Conservation (phyloP, 192 early-diverging fungal species). For the Backusella liffmaniae region DNA sequence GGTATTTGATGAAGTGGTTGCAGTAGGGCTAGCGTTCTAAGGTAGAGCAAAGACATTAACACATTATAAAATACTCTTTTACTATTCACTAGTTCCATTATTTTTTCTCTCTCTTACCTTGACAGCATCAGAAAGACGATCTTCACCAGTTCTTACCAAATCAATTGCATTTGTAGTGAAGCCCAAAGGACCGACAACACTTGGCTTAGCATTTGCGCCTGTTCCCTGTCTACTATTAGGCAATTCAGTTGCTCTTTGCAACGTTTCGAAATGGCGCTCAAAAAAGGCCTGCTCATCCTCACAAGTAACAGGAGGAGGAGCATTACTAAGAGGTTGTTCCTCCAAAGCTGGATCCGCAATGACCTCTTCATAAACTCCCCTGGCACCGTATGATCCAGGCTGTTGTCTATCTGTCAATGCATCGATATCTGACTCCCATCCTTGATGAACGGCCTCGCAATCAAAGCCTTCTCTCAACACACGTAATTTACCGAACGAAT, state of each 20-base stretch:
- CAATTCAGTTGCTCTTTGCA: conserved; percentile 61
- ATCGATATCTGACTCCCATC: conserved; percentile 60
- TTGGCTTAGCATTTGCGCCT: conserved; percentile 38
- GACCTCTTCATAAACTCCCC: conserved; percentile 58
- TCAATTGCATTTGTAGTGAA: conserved; percentile 16
- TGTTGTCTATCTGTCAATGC: conserved; percentile 28
- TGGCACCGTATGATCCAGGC: conserved; percentile 45
- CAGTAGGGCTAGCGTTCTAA: not conserved
- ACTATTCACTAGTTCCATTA: not conserved
- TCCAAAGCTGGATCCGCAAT: conserved; percentile 46
- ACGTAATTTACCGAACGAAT: conserved; percentile 84
- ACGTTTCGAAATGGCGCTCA: conserved; percentile 71
- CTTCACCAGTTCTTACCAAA: not conserved
- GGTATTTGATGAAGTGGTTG: not conserved
- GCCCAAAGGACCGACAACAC: conserved; percentile 54
- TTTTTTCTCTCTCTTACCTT: not conserved
- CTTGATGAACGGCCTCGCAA: conserved; percentile 54
- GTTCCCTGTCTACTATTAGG: conserved; percentile 39
- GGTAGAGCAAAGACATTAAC: not conserved
- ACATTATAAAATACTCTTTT: not conserved
- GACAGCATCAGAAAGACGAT: not conserved
- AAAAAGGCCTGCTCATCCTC: conserved; percentile 92
- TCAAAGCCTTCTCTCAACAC: conserved; percentile 77
- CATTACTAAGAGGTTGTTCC: conserved; percentile 47
- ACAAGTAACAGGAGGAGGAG: conserved; percentile 63